A percentile compares a stretch with the other conserved stretches of the same genome.
Evolutionary conservation across 2,329 filamentous ascomycete species (phyloP).

Genomic region (Fusarium veterinarium): DNA sequence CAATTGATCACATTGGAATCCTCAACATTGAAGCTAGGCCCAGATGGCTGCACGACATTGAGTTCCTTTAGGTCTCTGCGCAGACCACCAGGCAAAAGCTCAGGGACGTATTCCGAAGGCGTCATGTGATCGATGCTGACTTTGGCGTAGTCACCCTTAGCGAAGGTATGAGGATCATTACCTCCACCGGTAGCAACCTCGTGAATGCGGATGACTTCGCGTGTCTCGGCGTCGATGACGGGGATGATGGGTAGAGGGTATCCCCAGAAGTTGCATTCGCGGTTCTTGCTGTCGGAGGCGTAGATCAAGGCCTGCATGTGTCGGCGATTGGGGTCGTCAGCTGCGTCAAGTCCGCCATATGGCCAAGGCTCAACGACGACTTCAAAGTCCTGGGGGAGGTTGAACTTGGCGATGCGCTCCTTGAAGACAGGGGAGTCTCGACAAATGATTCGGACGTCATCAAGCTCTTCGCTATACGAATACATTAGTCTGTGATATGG

Average conservation of each 20-base stretch:
- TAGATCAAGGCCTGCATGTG: constrained; percentile 51
- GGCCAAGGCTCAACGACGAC: constrained; percentile 51
- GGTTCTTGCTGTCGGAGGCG: constrained; percentile 46
- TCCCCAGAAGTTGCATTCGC: constrained; percentile 66
- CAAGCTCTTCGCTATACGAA: background rate
- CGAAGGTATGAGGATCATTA: constrained; percentile 36
- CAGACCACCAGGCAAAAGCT: constrained; percentile 54
- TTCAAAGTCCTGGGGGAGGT: constrained; percentile 46
- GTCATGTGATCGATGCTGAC: constrained; percentile 26
- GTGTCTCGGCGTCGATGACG: constrained; percentile 50
- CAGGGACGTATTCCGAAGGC: constrained; percentile 55
- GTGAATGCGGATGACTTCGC: constrained; percentile 49
- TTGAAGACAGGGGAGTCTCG: background rate
- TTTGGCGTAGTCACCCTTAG: background rate
- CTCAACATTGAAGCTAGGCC: constrained; percentile 55
- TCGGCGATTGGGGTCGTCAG: constrained; percentile 44
- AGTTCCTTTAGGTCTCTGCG: constrained; percentile 68
- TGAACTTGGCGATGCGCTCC: constrained; percentile 22
- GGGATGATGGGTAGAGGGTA: constrained; percentile 64
- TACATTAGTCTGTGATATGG: background rate
- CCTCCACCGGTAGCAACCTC: constrained; percentile 50
- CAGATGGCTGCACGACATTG: constrained; percentile 56
- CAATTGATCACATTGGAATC: constrained; percentile 60
- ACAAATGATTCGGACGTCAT: background rate
- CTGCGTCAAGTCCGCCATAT: constrained; percentile 45